Evolutionary conservation across 352 stramenopile species (phyloP), one percentile per base, ranked within the genome.

Genomic region (Pythium phragmiticola): DNA sequence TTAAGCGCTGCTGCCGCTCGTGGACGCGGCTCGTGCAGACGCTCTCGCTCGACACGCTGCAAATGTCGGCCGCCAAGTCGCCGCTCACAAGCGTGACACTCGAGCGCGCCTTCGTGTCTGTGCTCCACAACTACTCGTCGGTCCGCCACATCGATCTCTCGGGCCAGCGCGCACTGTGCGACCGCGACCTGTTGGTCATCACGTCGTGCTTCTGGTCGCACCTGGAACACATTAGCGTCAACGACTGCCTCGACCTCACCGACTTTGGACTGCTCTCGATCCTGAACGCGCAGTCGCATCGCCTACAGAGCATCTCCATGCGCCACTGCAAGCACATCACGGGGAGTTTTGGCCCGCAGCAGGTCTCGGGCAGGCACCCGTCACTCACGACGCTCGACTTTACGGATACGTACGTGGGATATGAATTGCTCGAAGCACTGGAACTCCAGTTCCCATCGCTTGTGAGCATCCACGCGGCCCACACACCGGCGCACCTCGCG

Each of bases 211-310:
- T 91, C 55, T 95, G 86, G 86, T 66, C 80, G 5, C 60, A 87
- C 21, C 68, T 95, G 19, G 84, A 93, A 60, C 65, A 76, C 54
- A 76, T 95, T 50, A 69, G 68, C 7, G 69, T 84, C 2, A 69
- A 93, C 57, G 82, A 92, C 59, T 95, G 86, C 65, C 66, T 86
- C n/a, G 77, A 84, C 48, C 66, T 95, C 23, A 89, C 86, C 12
- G 86, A 95, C 64, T 88, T 93, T 60, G 84, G 80, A 0, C 49
- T 95, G 21, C 73, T 92, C 23, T 87, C 84, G 9, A 75, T 95
- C 37, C 80, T 95, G 43, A 95, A 95, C 46, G 86, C 86, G 16
- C 86, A 91, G 48, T 95, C 86, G 7, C 73, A 90, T 55, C 75
- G 76, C 36, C 72, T 95, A 9, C 57, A 68, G 7, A 76, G 69